Conservation (phyloP, 1,284 basidiomycete genomes). For the Marasmius fiardii region DNA sequence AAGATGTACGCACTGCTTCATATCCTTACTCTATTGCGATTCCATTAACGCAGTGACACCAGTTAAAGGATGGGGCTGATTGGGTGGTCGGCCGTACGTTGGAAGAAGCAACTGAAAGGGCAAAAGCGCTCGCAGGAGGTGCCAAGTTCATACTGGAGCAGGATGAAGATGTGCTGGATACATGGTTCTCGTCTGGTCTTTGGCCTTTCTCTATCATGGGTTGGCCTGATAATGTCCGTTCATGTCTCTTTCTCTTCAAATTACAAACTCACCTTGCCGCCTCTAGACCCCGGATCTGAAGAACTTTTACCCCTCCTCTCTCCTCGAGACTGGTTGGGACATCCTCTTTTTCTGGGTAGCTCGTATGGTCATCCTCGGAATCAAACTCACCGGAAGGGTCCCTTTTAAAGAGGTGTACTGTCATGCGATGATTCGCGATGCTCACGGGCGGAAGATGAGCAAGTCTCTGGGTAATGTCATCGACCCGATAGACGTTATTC, state of each 20-base stretch:
- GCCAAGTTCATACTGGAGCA: slow-evolving; percentile 81
- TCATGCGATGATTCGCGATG: slow-evolving; percentile 99
- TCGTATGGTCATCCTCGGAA: slow-evolving; percentile 94
- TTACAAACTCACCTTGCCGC: not conserved
- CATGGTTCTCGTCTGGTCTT: slow-evolving; percentile 98
- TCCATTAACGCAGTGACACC: not conserved
- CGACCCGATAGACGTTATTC: slow-evolving; percentile 95
- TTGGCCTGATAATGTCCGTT: slow-evolving; percentile 84
- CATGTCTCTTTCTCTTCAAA: slow-evolving; percentile 1
- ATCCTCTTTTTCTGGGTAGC: slow-evolving; percentile 99
- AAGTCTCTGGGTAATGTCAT: slow-evolving; percentile 99
- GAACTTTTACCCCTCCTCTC: slow-evolving; percentile 83
- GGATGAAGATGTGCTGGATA: slow-evolving; percentile 98
- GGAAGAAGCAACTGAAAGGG: slow-evolving; percentile 82
- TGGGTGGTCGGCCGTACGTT: slow-evolving; percentile 90
- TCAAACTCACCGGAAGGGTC: slow-evolving; percentile 86
- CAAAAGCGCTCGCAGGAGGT: slow-evolving; percentile 69
- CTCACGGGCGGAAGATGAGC: slow-evolving; percentile 98
- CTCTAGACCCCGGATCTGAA: slow-evolving; percentile 68
- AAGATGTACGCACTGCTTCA: slow-evolving; percentile 50
- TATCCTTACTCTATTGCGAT: not conserved
- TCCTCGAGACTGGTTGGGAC: slow-evolving; percentile 99
- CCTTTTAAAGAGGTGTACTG: slow-evolving; percentile 99
- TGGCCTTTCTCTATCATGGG: slow-evolving; percentile 99
- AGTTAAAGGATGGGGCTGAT: slow-evolving; percentile 70